These are phyloP conservation scores for Hibiscus syriacus DNA, from an alignment of 345 rosid genomes.

Conservation along the genomic window DNA sequence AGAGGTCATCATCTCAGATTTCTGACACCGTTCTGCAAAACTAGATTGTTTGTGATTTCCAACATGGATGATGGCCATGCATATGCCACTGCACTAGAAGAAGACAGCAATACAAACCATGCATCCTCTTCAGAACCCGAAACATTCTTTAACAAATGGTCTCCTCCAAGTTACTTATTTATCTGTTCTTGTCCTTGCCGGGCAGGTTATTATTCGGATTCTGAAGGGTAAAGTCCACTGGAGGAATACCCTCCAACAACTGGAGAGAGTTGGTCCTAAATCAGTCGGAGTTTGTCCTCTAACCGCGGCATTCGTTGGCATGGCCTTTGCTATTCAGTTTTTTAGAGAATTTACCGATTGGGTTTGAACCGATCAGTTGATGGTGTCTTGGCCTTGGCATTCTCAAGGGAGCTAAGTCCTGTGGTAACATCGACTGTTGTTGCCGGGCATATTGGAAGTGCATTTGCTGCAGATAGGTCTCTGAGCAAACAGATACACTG, in stretches of 20 bases:
- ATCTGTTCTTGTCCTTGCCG: constrained; percentile 49
- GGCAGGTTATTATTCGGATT: too few species aligned
- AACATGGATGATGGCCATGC: constrained; percentile 41
- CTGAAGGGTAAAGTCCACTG: too few species aligned
- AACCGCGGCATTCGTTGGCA: constrained; percentile 76
- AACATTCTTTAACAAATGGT: constrained; percentile 48
- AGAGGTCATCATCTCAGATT: constrained; percentile 6
- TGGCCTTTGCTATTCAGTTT: constrained; percentile 84
- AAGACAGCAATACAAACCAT: constrained; percentile 19
- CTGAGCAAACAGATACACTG: constrained; percentile 72
- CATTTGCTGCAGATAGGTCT: constrained; percentile 86
- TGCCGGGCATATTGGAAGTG: constrained; percentile 77
- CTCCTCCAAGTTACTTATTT: constrained; percentile 59
- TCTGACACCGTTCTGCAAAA: constrained; percentile 2
- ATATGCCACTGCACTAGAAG: constrained; percentile 25
- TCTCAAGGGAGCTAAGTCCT: constrained; percentile 83
- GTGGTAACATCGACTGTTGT: constrained; percentile 72
- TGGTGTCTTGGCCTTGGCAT: too few species aligned
- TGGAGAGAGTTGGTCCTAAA: constrained; percentile 73
- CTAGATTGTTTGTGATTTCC: constrained; percentile 32
- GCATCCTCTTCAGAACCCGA: constrained; percentile 20
- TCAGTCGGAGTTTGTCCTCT: constrained; percentile 78
- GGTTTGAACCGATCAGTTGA: constrained; percentile 71
- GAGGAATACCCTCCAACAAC: too few species aligned
- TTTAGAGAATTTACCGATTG: constrained; percentile 68